These are phyloP conservation scores for Dryas drummondii DNA, from an alignment of 306 rosid genomes.

Conservation along the genomic window DNA sequence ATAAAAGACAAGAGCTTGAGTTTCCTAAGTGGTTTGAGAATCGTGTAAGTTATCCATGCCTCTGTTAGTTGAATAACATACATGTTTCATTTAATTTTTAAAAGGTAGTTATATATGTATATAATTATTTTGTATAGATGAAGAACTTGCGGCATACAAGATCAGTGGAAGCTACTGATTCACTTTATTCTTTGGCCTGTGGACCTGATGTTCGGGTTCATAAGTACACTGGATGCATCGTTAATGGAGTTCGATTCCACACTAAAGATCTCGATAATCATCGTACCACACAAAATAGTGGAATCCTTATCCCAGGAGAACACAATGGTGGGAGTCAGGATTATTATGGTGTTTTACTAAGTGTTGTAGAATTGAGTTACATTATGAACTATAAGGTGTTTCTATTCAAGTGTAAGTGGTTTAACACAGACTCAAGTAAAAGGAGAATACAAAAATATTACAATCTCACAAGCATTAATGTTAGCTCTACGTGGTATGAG, in stretches of 20 bases:
- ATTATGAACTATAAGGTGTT: neutral
- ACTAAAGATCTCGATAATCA: neutral
- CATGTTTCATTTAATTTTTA: too few relatives aligned
- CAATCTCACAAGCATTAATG: neutral
- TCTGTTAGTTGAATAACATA: neutral
- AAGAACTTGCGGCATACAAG: neutral
- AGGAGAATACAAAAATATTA: neutral
- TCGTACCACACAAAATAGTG: conserved; percentile 4
- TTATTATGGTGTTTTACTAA: conserved; percentile 3
- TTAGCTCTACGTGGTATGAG: neutral
- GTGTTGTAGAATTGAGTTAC: neutral
- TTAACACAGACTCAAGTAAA: neutral
- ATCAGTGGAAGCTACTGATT: neutral
- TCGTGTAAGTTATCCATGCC: neutral
- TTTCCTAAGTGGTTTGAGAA: conserved; percentile 7
- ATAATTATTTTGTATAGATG: neutral
- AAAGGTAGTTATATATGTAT: neutral
- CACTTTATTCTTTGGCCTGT: neutral
- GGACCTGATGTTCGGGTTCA: neutral
- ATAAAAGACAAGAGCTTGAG: neutral
- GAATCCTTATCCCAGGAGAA: neutral
- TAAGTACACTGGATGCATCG: conserved; percentile 5
- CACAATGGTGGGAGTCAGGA: too few relatives aligned
- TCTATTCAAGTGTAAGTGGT: conserved; percentile 15
- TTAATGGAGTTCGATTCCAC: conserved; percentile 1